Base-by-base conservation (phyloP, 2,329 filamentous ascomycete genomes). In the Calonectria ilicicola region DNA sequence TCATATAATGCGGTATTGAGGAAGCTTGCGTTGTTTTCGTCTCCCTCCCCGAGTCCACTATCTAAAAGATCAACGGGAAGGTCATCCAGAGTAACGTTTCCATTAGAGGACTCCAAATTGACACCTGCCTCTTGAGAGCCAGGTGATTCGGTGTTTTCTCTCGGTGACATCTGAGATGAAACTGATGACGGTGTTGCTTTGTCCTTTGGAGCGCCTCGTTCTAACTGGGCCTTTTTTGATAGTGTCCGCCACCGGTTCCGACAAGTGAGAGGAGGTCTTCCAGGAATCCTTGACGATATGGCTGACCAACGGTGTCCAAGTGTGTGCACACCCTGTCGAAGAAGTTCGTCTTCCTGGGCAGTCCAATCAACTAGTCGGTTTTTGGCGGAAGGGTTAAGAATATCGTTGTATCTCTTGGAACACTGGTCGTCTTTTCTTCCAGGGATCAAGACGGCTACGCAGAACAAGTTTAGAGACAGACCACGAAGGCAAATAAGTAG, bases 381-480 rank as follows among this genome's bases (percentile, higher is more conserved):
- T 44, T 76, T 76, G 40, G 79, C 80, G 21, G 72, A 76, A 1
- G 80, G 80, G 6, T 78, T 76, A 9, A 81, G 76, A 3, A 81
- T 81, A 8, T 81, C 80, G 44, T 79, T 79, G 49, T 81, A 81
- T 65, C 80, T 72, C 42, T 81, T 81, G 2, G 79, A 80, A 9
- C 80, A 81, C 42, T 81, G 80, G 46, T 81, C 80, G 26, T 81
- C 80, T 51, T 81, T 81, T 44, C 80, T 73, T 15, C 80, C 80
- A 1, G 80, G 80, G 26, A 81, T 81, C 5, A 81, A 72, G 32
- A 70, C 60, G 1, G 79, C 79, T 78, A n/a, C 2, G 2, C 0
- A 3, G 6, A 5, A 5, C 2, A 46, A 66, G 47, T 65, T 32
- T 44, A 62, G 56, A 62, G 3, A 38, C 38, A 44, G 38, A 19